Evolutionary conservation across 1,284 basidiomycete species (phyloP).

Genomic region (Cutaneotrichosporon cutaneum): DNA sequence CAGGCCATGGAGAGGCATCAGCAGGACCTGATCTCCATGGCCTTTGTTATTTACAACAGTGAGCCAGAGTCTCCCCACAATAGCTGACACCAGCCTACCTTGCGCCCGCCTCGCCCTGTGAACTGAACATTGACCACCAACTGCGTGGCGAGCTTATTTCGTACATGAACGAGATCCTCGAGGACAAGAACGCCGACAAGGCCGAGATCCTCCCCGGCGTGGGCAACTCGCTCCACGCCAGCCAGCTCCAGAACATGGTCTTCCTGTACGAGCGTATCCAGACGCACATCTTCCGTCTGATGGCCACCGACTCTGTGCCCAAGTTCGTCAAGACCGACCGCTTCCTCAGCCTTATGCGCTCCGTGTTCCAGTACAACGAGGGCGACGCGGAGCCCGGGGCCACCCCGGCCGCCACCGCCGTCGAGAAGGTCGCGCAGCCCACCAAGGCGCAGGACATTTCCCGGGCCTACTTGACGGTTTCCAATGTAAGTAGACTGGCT

Average conservation of each 20-base stretch:
- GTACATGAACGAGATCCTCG: conserved; percentile 85
- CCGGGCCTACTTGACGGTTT: conserved; percentile 52
- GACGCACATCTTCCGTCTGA: conserved; percentile 90
- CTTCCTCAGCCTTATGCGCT: conserved; percentile 34
- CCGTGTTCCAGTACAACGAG: conserved; percentile 38
- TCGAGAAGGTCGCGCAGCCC: conserved; percentile 16
- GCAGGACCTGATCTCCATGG: conserved; percentile 88
- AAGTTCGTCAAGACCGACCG: conserved; percentile 56
- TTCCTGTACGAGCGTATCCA: conserved; percentile 93
- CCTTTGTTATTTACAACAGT: conserved; percentile 73
- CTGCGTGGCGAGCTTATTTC: conserved; percentile 88
- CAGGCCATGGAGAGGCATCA: conserved; percentile 96
- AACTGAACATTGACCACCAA: conserved; percentile 97
- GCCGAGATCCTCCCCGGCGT: conserved; percentile 76
- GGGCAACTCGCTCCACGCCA: conserved; percentile 66
- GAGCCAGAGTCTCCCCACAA: conserved; percentile 15
- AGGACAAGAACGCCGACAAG: conserved; percentile 60
- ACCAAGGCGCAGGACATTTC: conserved; percentile 19
- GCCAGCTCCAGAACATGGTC: conserved; percentile 91
- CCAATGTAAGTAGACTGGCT: conserved; percentile 31
- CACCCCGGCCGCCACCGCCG: conserved; percentile 12
- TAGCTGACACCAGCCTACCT: conserved; percentile 70
- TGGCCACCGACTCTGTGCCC: conserved; percentile 97
- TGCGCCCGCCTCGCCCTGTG: conserved; percentile 88
- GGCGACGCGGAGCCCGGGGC: conserved; percentile 20